Evolutionary conservation across 1,284 basidiomycete genomes (phyloP).

Genomic region (Rhodotorula sp.): DNA sequence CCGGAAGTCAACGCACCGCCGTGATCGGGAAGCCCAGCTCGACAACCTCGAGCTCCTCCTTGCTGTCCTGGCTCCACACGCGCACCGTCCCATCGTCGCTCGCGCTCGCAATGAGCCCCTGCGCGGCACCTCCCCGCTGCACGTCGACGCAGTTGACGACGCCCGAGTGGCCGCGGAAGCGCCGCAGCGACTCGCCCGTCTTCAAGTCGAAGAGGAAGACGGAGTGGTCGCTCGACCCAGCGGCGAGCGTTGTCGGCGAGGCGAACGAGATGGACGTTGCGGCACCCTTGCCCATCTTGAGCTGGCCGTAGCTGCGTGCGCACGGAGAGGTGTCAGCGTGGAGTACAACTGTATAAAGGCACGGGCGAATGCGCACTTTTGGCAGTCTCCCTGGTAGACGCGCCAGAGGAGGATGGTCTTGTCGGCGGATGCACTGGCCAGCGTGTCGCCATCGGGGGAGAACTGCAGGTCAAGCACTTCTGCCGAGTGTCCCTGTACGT

Average conservation of each 20-base stretch:
- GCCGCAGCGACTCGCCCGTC: slow-evolving; percentile 68
- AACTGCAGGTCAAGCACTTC: slow-evolving; percentile 49
- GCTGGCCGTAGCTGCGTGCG: slow-evolving; percentile 31
- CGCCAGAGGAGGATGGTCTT: slow-evolving; percentile 46
- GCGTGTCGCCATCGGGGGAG: slow-evolving; percentile 44
- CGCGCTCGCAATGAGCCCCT: slow-evolving; percentile 76
- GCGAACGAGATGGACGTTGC: slow-evolving; percentile 37
- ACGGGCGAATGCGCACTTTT: slow-evolving; percentile 29
- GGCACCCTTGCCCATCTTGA: slow-evolving; percentile 34
- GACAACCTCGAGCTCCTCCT: slow-evolving; percentile 73
- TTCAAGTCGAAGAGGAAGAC: slow-evolving; percentile 71
- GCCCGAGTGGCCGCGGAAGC: slow-evolving; percentile 78
- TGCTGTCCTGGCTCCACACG: slow-evolving; percentile 81
- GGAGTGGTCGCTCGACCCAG: slow-evolving; percentile 79
- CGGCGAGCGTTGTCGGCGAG: slow-evolving; percentile 60
- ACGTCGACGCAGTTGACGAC: slow-evolving; percentile 81
- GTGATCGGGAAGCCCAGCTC: slow-evolving; percentile 85
- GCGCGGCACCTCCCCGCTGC: slow-evolving; percentile 60
- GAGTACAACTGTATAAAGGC: not conserved
- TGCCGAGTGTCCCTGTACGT: slow-evolving; percentile 38
- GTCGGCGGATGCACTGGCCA: slow-evolving; percentile 47
- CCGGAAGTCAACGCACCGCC: slow-evolving; percentile 53
- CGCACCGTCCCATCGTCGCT: slow-evolving; percentile 86
- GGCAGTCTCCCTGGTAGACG: slow-evolving; percentile 43
- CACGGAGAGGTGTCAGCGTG: too few species aligned